Percentiles rank a stretch among this genome's conserved stretches.
These are phyloP conservation scores for Penicillium sclerotigenum DNA, from an alignment of 2,329 filamentous ascomycete species.

Conservation along the genomic window DNA sequence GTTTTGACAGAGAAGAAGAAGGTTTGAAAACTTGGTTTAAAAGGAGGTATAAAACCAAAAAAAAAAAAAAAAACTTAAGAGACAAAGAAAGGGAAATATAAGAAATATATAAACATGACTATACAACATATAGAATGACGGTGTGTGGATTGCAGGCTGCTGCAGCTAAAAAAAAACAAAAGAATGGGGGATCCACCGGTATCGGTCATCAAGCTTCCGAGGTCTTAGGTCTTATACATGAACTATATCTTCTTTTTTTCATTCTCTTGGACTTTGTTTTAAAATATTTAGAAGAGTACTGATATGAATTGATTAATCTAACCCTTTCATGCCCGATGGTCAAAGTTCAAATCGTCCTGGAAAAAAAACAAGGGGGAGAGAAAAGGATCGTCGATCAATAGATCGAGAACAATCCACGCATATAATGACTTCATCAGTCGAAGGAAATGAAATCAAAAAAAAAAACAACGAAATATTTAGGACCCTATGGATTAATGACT, in stretches of 20 bases:
- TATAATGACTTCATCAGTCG: slow-evolving; percentile 7
- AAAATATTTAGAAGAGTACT: not conserved
- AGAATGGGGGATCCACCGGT: slow-evolving; percentile 9
- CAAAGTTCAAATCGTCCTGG: slow-evolving; percentile 11
- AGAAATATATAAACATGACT: slow-evolving; percentile 13
- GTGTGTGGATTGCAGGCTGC: slow-evolving; percentile 25
- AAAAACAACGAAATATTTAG: too few relatives aligned
- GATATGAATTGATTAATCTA: not conserved
- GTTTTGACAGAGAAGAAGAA: not conserved
- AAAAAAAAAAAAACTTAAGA: too few relatives aligned
- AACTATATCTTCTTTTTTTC: not conserved
- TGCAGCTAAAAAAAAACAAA: slow-evolving; percentile 13
- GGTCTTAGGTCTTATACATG: not conserved
- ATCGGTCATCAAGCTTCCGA: not conserved
- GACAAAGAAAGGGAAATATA: slow-evolving; percentile 15
- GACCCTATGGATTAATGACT: too few relatives aligned
- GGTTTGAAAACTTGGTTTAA: not conserved
- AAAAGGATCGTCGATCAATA: slow-evolving; percentile 1
- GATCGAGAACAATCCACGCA: slow-evolving; percentile 9
- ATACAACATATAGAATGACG: slow-evolving; percentile 22
- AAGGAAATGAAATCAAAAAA: not conserved
- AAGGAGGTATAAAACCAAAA: not conserved
- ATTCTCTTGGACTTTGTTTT: not conserved
- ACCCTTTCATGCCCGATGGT: slow-evolving; percentile 8
- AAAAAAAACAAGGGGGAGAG: not conserved